These are phyloP conservation scores for Chloromonas sp. DNA, from an alignment of 163 green algal species.

Conservation along the genomic window DNA sequence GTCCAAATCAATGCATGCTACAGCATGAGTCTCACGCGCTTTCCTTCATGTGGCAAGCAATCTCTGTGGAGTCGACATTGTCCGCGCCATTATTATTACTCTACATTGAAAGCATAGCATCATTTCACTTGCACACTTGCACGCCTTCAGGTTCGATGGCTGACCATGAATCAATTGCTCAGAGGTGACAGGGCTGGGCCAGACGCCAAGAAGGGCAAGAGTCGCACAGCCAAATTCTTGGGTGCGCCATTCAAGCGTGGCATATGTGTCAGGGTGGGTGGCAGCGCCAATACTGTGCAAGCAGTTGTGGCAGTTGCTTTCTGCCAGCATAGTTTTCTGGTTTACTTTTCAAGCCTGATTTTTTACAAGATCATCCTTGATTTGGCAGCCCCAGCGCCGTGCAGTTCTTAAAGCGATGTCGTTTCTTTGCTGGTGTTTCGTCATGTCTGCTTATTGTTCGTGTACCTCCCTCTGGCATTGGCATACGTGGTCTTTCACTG, in stretches of 20 bases:
- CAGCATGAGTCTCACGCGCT: too few relatives aligned
- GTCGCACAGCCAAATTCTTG: slow-evolving; percentile 20
- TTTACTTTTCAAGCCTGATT: not conserved
- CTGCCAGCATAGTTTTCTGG: not conserved
- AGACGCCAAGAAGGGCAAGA: slow-evolving; percentile 11
- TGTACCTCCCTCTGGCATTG: not conserved
- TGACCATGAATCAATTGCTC: slow-evolving; percentile 23
- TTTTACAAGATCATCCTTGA: not conserved
- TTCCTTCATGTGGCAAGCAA: too few relatives aligned
- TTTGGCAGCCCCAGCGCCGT: not conserved
- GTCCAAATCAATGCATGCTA: too few relatives aligned
- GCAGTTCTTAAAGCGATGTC: not conserved
- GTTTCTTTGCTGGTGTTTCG: too few relatives aligned
- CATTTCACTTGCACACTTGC: slow-evolving; percentile 14
- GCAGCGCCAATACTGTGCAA: not conserved
- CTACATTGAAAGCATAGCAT: too few relatives aligned
- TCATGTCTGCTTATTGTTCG: not conserved
- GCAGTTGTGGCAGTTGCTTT: slow-evolving; percentile 2
- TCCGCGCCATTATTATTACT: too few relatives aligned
- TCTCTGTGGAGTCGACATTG: too few relatives aligned
- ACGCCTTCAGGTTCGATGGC: not conserved
- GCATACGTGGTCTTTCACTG: not conserved
- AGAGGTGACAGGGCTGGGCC: slow-evolving; percentile 13
- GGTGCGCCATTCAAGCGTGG: slow-evolving; percentile 33
- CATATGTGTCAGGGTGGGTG: slow-evolving; percentile 28